Conservation (phyloP, 441 rosid genomes). For the Iberis amara region DNA sequence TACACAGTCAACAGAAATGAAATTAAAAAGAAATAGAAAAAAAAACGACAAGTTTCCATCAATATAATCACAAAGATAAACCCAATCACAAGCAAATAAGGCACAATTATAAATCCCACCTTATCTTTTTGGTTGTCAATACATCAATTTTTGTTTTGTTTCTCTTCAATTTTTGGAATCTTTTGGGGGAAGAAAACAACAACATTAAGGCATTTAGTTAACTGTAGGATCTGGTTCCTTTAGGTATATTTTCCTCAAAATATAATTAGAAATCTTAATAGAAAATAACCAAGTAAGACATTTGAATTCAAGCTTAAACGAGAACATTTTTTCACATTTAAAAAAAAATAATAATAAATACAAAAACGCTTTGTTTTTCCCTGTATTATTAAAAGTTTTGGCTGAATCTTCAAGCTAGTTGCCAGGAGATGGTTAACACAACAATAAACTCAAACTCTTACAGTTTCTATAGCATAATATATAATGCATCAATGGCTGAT, state of each 20-base stretch:
- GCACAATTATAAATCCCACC: conserved; percentile 17
- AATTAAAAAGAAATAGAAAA: neutral
- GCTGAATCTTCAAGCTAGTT: conserved; percentile 25
- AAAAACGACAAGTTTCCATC: conserved; percentile 27
- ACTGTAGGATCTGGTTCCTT: conserved; percentile 30
- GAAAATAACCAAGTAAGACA: neutral
- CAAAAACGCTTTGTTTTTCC: neutral
- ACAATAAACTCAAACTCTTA: conserved; percentile 2
- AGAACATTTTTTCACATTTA: no score
- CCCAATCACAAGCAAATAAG: conserved; percentile 31
- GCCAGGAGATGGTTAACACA: conserved; percentile 10
- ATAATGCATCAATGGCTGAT: neutral
- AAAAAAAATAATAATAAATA: no score
- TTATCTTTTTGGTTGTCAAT: conserved; percentile 22
- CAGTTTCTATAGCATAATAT: conserved; percentile 4
- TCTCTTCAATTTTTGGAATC: conserved; percentile 22
- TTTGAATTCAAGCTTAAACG: conserved; percentile 14
- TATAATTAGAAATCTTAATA: conserved; percentile 25
- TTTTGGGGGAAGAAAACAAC: conserved; percentile 1
- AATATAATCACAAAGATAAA: conserved; percentile 27
- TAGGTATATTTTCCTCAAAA: conserved; percentile 28
- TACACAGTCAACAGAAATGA: conserved; percentile 5
- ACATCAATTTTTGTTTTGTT: conserved; percentile 6
- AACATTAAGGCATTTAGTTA: conserved; percentile 23
- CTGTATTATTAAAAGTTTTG: neutral